Conservation (phyloP, 805 yeast species). For the Ogataea haglerorum region DNA sequence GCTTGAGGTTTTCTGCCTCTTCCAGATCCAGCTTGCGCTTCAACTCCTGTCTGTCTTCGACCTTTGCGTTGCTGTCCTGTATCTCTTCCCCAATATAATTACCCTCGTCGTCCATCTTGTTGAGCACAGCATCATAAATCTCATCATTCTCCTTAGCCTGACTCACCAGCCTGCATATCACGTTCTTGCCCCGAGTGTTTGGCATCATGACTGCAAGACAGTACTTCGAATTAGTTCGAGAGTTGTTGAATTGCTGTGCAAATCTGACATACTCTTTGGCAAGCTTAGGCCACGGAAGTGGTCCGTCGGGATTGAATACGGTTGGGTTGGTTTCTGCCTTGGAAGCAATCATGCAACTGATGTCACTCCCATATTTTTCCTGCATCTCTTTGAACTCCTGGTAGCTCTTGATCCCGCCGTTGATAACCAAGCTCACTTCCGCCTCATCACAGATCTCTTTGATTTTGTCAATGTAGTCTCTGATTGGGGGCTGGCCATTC, state of each 20-base stretch:
- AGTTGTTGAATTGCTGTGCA: slow-evolving; percentile 57
- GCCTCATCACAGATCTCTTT: slow-evolving; percentile 56
- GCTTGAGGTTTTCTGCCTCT: slow-evolving; percentile 9
- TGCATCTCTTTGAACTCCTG: slow-evolving; percentile 53
- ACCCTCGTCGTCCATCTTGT: slow-evolving; percentile 37
- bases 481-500: slow-evolving; percentile 75
- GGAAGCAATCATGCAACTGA: slow-evolving; percentile 95
- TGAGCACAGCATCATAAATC: slow-evolving; percentile 35
- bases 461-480: slow-evolving; percentile 64
- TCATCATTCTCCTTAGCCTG: slow-evolving; percentile 55
- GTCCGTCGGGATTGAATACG: slow-evolving; percentile 49
- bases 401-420: slow-evolving; percentile 67
- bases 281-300: slow-evolving; percentile 51
- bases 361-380: slow-evolving; percentile 47
- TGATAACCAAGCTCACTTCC: slow-evolving; percentile 71
- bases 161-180: slow-evolving; percentile 54
- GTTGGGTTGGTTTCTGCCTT: slow-evolving; percentile 86
- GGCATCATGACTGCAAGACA: slow-evolving; percentile 77
- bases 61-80: slow-evolving; percentile 3
- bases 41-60: slow-evolving; percentile 2
- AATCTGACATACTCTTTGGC: slow-evolving; percentile 53
- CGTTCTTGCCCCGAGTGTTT: slow-evolving; percentile 29
- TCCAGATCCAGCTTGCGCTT: slow-evolving; percentile 6
- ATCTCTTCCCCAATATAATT: slow-evolving; percentile 11
- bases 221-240: slow-evolving; percentile 73